Conservation (phyloP, 2,329 filamentous ascomycete species). For the Calonectria henricotiae region DNA sequence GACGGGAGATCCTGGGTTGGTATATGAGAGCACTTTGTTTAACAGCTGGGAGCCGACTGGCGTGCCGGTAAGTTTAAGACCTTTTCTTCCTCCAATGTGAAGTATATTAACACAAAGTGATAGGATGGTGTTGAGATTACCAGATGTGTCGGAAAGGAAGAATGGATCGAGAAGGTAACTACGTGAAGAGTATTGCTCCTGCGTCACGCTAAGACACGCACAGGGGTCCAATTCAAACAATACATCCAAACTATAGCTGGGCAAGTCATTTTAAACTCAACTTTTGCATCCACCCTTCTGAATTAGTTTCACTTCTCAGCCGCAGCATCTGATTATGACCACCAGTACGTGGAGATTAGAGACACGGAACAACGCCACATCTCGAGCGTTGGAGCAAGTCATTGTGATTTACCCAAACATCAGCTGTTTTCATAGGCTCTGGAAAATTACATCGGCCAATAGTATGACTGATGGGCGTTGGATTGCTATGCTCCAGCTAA, state of each 20-base stretch:
- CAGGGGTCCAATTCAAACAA: neutral
- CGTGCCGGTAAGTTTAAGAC: constrained; percentile 68
- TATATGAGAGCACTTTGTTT: constrained; percentile 77
- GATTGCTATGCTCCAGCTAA: neutral
- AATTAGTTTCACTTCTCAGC: neutral
- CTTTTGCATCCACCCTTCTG: too few relatives aligned
- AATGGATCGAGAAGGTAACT: constrained; percentile 37
- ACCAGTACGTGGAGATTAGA: neutral
- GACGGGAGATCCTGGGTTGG: constrained; percentile 74
- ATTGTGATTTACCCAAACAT: neutral
- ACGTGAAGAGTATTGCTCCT: neutral
- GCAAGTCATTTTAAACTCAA: neutral
- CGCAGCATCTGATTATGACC: neutral
- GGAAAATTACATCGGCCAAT: neutral
- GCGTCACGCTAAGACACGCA: neutral
- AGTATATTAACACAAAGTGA: constrained; percentile 43
- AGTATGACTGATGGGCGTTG: neutral
- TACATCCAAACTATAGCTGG: neutral
- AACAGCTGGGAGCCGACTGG: constrained; percentile 80
- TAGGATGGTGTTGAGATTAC: constrained; percentile 80
- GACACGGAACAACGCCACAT: neutral
- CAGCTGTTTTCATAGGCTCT: too few relatives aligned
- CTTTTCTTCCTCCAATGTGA: neutral
- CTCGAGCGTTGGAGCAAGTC: neutral
- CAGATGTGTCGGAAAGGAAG: constrained; percentile 65